Evolutionary conservation across 2,329 filamentous ascomycete genomes (phyloP).

Genomic region (Capronia americana): DNA sequence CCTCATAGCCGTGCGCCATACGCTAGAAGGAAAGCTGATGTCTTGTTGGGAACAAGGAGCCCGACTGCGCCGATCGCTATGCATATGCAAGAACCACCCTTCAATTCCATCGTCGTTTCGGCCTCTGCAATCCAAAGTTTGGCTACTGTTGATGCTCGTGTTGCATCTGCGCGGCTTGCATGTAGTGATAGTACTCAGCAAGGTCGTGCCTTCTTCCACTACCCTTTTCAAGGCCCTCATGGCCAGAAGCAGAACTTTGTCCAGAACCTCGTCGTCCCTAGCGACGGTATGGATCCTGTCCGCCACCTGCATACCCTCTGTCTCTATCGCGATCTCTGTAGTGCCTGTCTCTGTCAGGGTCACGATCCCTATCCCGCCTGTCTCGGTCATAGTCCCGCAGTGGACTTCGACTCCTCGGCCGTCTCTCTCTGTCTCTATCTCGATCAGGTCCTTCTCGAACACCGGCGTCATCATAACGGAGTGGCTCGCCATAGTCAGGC

Average conservation of each 20-base stretch:
- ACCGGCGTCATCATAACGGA: constrained; percentile 30
- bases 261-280: constrained; percentile 10
- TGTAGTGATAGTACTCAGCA: neutral
- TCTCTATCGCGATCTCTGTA: constrained; percentile 23
- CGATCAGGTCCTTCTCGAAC: constrained; percentile 5
- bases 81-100: constrained; percentile 18
- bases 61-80: constrained; percentile 23
- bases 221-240: neutral
- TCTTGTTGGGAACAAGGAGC: neutral
- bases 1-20: constrained; percentile 8
- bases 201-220: neutral
- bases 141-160: neutral
- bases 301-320: constrained; percentile 21
- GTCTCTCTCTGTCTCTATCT: constrained; percentile 30
- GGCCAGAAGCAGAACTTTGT: neutral
- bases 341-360: constrained; percentile 25
- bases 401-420: constrained; percentile 37
- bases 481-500: constrained; percentile 30
- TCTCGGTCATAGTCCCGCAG: constrained; percentile 32
- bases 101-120: neutral
- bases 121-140: neutral
- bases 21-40: neutral
- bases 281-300: constrained; percentile 28
- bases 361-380: constrained; percentile 32
- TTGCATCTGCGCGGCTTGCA: neutral